Evolutionary conservation across 1,284 basidiomycete species (phyloP), one percentile per base, ranked within the genome.

Genomic region (Ceraceosorus bombacis): DNA sequence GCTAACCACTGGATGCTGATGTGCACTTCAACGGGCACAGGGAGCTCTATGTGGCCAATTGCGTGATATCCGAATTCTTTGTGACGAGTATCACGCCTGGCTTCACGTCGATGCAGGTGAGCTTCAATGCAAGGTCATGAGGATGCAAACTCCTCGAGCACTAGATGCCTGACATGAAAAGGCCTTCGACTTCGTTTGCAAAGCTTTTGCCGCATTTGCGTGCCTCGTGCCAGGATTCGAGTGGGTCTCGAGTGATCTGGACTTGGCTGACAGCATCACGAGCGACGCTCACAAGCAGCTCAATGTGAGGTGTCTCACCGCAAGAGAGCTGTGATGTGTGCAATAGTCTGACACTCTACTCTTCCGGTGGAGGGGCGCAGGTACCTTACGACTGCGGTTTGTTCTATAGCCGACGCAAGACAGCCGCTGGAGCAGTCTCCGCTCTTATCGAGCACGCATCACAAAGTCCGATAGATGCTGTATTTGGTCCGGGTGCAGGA

Each of bases 341-440:
- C 10, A 46, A 2, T 46, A 15, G 10, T 46, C 43, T 27, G 27
- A 27, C 27, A 1, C 3, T 27, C 27, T 27, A 27, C 27, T 27
- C 27, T 27, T 27, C 27, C 27, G 27, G 27, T 27, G 27, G 27
- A 27, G 27, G 27, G 43, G 10, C 1, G 2, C 15, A 46, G 43
- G 43, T 81, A 0, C 82, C 82, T 4, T 83, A 83, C 72, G 82
- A 82, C 62, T 78, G 78, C 49, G 82, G 81, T 3, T 56, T 82
- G 2, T 82, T 82, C 78, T 82, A 80, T 71, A 79, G 80, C 48
- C 48, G 39, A 36, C n/a, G 17, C 36, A n/a, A 57, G 15, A 4
- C 6, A 36, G 50, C 12, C 6, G 60, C 27, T 15, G 46, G 78
- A 6, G 59, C 40, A 13, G 13, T 13, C 15, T 54, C 46, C 4